phyloP scores from a whole-genome alignment of 129 eudicot species.

The Chrysanthemum seticuspe region DNA sequence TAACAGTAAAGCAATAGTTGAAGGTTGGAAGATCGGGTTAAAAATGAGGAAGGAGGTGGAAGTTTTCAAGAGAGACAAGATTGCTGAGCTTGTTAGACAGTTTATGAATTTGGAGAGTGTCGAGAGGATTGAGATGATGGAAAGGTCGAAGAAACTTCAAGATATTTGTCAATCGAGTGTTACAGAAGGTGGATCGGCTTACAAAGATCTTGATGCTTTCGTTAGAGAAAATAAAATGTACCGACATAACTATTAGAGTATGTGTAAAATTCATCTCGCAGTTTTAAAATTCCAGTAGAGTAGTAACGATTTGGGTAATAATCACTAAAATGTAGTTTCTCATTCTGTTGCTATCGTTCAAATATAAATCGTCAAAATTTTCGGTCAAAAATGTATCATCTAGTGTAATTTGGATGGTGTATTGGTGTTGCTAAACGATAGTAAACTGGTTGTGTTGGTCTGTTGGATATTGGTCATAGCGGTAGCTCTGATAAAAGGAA shows the following conservation, averaged over 20 bases:
- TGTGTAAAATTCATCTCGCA: background rate
- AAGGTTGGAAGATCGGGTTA: slow-evolving; percentile 54
- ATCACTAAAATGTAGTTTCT: too few species aligned
- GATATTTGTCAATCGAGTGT: slow-evolving; percentile 25
- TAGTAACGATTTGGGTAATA: too few species aligned
- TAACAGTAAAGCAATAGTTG: slow-evolving; percentile 40
- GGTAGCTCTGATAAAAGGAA: too few species aligned
- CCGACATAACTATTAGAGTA: background rate
- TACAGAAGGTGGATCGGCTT: slow-evolving; percentile 28
- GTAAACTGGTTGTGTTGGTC: too few species aligned
- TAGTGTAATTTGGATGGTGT: too few species aligned
- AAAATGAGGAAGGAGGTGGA: slow-evolving; percentile 17
- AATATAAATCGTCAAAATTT: too few species aligned
- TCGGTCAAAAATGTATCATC: too few species aligned
- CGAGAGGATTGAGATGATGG: slow-evolving; percentile 36
- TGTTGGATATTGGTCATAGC: background rate
- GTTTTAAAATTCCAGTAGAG: background rate
- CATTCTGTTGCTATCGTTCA: too few species aligned
- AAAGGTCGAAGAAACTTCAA: slow-evolving; percentile 29
- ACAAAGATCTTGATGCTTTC: slow-evolving; percentile 30
- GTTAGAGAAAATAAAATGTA: slow-evolving; percentile 6
- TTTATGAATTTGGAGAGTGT: slow-evolving; percentile 45
- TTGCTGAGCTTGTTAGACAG: slow-evolving; percentile 23
- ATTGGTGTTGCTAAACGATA: too few species aligned
- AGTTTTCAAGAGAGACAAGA: slow-evolving; percentile 24